These are phyloP conservation scores for Lichina pygmaea DNA, from an alignment of 495 filamentous ascomycete genomes.

Conservation along the genomic window DNA sequence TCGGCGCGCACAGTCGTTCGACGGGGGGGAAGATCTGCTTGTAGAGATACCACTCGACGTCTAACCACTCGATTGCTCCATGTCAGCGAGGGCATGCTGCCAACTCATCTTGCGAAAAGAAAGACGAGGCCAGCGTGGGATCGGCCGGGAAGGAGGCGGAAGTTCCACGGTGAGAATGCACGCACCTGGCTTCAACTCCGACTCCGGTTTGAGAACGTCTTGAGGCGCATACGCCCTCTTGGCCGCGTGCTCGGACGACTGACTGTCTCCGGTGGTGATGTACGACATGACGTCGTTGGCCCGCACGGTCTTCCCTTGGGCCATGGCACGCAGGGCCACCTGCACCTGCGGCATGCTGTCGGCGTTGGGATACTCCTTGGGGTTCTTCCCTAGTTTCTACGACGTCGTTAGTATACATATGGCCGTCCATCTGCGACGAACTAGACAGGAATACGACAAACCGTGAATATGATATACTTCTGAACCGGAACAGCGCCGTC, in stretches of 20 bases:
- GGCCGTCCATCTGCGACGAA: neutral
- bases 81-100: neutral
- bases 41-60: slow-evolving; percentile 87
- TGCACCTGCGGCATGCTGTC: slow-evolving; percentile 95
- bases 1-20: slow-evolving; percentile 89
- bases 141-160: neutral
- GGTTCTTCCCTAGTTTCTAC: slow-evolving; percentile 73
- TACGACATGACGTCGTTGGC: slow-evolving; percentile 91
- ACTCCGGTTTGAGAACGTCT: slow-evolving; percentile 54
- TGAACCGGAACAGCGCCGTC: slow-evolving; percentile 38
- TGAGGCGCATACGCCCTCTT: slow-evolving; percentile 71
- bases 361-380: slow-evolving; percentile 76
- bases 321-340: slow-evolving; percentile 69
- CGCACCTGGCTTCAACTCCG: slow-evolving; percentile 30
- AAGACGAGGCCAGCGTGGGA: neutral
- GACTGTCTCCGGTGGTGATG: slow-evolving; percentile 54
- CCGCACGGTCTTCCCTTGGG: slow-evolving; percentile 62
- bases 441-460: slow-evolving; percentile 10
- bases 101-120: neutral
- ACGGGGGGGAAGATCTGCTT: slow-evolving; percentile 98
- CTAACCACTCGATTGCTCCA: slow-evolving; percentile 13
- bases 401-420: neutral
- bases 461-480: slow-evolving; percentile 90
- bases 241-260: slow-evolving; percentile 40
- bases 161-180: neutral